Percentiles rank a stretch among this genome's conserved stretches.
Evolutionary conservation across 1,284 basidiomycete species (phyloP).

Genomic region (Anthracocystis panici-leucophaei): DNA sequence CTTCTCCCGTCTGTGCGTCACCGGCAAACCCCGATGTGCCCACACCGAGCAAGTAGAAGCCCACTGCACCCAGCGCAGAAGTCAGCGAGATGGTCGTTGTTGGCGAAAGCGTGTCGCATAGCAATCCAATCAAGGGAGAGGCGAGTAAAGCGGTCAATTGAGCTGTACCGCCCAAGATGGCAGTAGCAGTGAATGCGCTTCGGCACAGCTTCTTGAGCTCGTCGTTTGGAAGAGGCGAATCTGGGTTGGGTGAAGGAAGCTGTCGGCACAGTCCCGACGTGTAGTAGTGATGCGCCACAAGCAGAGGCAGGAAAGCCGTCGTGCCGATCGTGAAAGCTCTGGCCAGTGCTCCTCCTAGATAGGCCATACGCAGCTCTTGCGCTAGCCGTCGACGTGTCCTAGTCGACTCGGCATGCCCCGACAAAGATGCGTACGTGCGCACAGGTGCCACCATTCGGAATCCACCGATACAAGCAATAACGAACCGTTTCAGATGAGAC

Average conservation of each 20-base stretch:
- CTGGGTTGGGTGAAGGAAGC: constrained; percentile 44
- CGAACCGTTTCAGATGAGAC: constrained; percentile 14
- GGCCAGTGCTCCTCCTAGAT: constrained; percentile 55
- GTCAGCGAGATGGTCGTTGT: constrained; percentile 37
- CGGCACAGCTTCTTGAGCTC: constrained; percentile 56
- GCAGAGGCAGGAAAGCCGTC: constrained; percentile 58
- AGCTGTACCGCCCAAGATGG: constrained; percentile 50
- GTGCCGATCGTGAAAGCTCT: constrained; percentile 58
- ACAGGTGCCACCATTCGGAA: constrained; percentile 30
- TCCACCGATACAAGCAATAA: constrained; percentile 27
- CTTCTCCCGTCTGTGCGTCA: constrained; percentile 28
- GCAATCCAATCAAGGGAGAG: constrained; percentile 45
- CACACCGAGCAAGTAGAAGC: constrained; percentile 43
- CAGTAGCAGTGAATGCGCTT: constrained; percentile 50
- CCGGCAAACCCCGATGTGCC: constrained; percentile 33
- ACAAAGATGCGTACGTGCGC: not conserved
- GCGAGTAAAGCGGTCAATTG: constrained; percentile 51
- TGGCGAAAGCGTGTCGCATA: constrained; percentile 47
- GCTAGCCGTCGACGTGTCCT: constrained; percentile 16
- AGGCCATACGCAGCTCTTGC: constrained; percentile 48
- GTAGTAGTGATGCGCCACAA: constrained; percentile 58
- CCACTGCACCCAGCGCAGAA: constrained; percentile 37
- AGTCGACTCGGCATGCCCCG: constrained; percentile 3
- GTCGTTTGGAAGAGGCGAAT: constrained; percentile 38
- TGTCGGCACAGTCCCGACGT: constrained; percentile 44